phyloP scores from a whole-genome alignment of 208 protist species.

The Tritrichomonas foetus region DNA sequence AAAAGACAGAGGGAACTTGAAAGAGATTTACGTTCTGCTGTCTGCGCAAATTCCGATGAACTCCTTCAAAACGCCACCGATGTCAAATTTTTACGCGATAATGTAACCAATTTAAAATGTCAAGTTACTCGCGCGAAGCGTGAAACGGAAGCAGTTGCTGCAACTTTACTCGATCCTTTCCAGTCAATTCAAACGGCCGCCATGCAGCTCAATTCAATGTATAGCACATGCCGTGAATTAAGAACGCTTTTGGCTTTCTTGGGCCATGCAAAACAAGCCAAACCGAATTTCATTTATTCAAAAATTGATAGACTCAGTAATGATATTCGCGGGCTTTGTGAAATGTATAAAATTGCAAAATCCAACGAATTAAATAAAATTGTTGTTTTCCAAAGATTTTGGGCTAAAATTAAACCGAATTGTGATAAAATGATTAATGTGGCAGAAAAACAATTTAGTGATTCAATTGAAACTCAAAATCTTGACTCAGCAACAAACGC shows the following conservation, averaged over 20 bases:
- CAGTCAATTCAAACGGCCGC: neutral
- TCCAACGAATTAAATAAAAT: neutral
- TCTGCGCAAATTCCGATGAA: slow-evolving; percentile 29
- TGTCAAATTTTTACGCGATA: slow-evolving; percentile 17
- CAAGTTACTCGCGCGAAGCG: neutral
- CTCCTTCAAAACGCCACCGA: neutral
- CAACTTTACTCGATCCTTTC: neutral
- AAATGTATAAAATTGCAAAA: neutral
- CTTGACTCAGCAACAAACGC: neutral
- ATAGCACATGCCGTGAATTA: neutral
- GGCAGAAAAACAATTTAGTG: neutral
- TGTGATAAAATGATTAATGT: neutral
- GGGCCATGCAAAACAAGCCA: neutral
- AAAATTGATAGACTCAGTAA: neutral
- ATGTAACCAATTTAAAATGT: neutral
- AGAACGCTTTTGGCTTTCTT: neutral
- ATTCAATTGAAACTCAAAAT: neutral
- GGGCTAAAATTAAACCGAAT: neutral
- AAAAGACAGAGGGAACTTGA: neutral
- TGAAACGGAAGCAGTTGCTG: neutral
- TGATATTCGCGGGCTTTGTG: neutral
- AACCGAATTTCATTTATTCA: neutral
- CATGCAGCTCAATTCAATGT: neutral
- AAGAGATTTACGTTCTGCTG: neutral
- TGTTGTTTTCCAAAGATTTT: neutral